A percentile compares a stretch with the other conserved stretches of the same genome.
Conservation (phyloP, 2,329 filamentous ascomycete genomes). For the Diplodia scrobiculata region DNA sequence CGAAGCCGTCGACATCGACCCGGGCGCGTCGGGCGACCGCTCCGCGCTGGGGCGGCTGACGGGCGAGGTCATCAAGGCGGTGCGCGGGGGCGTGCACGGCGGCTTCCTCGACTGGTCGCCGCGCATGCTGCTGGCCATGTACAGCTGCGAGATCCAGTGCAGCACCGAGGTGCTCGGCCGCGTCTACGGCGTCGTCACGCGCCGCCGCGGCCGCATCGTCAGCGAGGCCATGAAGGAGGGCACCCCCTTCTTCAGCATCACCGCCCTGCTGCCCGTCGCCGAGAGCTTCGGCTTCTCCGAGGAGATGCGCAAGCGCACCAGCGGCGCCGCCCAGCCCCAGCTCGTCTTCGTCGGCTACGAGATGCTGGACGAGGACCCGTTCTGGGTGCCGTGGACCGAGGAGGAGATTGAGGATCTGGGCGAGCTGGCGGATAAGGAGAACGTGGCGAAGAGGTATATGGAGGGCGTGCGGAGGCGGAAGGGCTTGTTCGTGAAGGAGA, state of each 20-base stretch:
- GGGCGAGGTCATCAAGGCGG: constrained; percentile 87
- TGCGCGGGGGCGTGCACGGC: constrained; percentile 77
- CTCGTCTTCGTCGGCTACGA: constrained; percentile 92
- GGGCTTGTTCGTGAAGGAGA: constrained; percentile 79
- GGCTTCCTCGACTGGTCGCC: constrained; percentile 96
- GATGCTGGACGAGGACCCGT: constrained; percentile 90
- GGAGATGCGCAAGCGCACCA: constrained; percentile 93
- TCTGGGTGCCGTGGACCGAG: constrained; percentile 96
- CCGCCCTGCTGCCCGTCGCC: constrained; percentile 82
- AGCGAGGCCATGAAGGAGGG: constrained; percentile 92
- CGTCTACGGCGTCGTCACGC: constrained; percentile 97
- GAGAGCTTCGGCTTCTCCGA: constrained; percentile 96
- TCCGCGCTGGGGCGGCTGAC: constrained; percentile 71
- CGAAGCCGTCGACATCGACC: constrained; percentile 70
- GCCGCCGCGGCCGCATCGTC: constrained; percentile 83
- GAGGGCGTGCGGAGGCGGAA: constrained; percentile 84
- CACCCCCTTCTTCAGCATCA: constrained; percentile 93
- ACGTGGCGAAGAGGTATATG: constrained; percentile 95
- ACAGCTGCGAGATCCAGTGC: constrained; percentile 95
- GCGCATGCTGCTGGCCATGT: constrained; percentile 95
- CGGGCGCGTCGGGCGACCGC: constrained; percentile 62
- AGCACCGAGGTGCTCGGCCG: constrained; percentile 92
- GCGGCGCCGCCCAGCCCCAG: constrained; percentile 87
- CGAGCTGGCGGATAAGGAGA: constrained; percentile 89
- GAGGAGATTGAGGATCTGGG: constrained; percentile 96